A percentile compares a stretch with the other conserved stretches of the same genome.
Evolutionary conservation across 306 rosid genomes (phyloP).

Genomic region (Ochetophila trinervis): DNA sequence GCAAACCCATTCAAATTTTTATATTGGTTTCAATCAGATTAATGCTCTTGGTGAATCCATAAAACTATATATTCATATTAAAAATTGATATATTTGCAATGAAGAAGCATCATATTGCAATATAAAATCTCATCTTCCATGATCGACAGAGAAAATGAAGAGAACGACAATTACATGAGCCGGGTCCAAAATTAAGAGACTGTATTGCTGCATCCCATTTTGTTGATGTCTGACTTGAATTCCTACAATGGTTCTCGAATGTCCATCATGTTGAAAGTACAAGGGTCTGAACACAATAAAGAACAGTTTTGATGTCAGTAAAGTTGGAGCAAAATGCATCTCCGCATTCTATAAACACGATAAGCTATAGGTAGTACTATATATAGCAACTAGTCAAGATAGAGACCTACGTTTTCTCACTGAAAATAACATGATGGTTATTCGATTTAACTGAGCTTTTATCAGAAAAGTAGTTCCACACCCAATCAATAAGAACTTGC

Average conservation of each 20-base stretch:
- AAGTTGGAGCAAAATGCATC: not conserved
- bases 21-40: too few relatives aligned
- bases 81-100: too few relatives aligned
- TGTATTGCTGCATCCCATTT: constrained; percentile 35
- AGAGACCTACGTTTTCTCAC: constrained; percentile 60
- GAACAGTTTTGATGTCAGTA: constrained; percentile 11
- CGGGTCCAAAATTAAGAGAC: constrained; percentile 77
- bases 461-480: constrained; percentile 82
- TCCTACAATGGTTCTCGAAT: constrained; percentile 83
- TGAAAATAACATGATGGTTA: constrained; percentile 35
- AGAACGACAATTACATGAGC: constrained; percentile 52
- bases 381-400: not conserved
- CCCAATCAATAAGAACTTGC: constrained; percentile 74
- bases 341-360: constrained; percentile 5
- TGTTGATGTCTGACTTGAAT: constrained; percentile 55
- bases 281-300: constrained; percentile 56
- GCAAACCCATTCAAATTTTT: not conserved
- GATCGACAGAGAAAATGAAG: not conserved
- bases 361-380: not conserved
- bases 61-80: too few relatives aligned
- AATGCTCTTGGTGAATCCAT: too few relatives aligned
- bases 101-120: not conserved
- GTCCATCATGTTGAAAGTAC: constrained; percentile 90
- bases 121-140: constrained; percentile 1
- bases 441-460: constrained; percentile 32